Evolutionary conservation across 164 flowering plant genomes (phyloP).

Genomic region (Pachysandra terminalis): DNA sequence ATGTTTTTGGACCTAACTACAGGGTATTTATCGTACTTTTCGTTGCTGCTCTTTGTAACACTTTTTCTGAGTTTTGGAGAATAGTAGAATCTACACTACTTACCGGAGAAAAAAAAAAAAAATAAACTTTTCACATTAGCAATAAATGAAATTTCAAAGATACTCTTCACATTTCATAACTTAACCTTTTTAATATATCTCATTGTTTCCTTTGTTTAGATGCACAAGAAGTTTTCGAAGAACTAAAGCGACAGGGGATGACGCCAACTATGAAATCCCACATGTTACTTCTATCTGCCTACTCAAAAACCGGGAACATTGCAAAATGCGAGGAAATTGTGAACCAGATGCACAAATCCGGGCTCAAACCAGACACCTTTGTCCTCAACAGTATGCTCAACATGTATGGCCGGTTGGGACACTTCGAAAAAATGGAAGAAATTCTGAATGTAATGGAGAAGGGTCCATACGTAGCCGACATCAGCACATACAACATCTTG

Average conservation of each 20-base stretch:
- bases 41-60: too few species aligned
- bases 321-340: constrained; percentile 75
- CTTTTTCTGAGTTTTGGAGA: too few species aligned
- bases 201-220: constrained; percentile 30
- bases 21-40: too few species aligned
- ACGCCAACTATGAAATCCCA: constrained; percentile 91
- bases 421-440: constrained; percentile 77
- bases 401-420: constrained; percentile 69
- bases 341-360: constrained; percentile 59
- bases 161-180: background rate
- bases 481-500: constrained; percentile 85
- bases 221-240: constrained; percentile 65
- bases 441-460: constrained; percentile 53
- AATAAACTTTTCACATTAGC: background rate
- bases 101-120: too few species aligned
- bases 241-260: constrained; percentile 64
- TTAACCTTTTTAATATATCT: background rate
- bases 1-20: too few species aligned
- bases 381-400: constrained; percentile 79
- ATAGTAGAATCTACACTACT: too few species aligned
- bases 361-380: constrained; percentile 74
- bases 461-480: constrained; percentile 50
- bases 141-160: background rate
- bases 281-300: constrained; percentile 77
- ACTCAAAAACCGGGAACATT: constrained; percentile 54